A percentile compares a stretch with the other conserved stretches of the same genome.
phyloP scores from a whole-genome alignment of 2,329 filamentous ascomycete genomes.

The Thielaviopsis punctulata region DNA sequence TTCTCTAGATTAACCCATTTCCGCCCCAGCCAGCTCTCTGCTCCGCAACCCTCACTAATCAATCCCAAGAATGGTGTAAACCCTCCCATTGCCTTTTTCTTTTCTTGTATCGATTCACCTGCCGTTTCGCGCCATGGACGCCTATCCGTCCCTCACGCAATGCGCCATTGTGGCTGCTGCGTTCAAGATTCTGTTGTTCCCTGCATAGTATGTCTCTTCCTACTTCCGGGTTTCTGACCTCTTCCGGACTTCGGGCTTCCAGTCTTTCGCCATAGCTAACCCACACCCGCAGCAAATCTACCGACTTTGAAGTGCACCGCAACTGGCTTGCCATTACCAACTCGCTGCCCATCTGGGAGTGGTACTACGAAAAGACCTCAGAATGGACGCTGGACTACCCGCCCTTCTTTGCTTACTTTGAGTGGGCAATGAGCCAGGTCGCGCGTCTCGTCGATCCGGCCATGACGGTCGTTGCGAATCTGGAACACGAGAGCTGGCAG shows the following conservation, averaged over 20 bases:
- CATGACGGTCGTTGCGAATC: slow-evolving; percentile 67
- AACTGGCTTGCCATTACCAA: slow-evolving; percentile 97
- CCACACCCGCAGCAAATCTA: slow-evolving; percentile 59
- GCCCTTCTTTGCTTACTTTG: slow-evolving; percentile 94
- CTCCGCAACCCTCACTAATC: not conserved
- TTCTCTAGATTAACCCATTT: not conserved
- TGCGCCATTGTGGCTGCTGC: slow-evolving; percentile 73
- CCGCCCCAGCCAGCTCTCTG: not conserved
- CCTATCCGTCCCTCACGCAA: slow-evolving; percentile 76
- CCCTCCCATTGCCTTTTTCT: not conserved
- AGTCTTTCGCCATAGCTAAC: not conserved
- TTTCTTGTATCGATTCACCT: not conserved
- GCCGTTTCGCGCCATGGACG: slow-evolving; percentile 42
- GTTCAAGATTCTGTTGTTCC: slow-evolving; percentile 82
- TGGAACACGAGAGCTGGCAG: slow-evolving; percentile 81
- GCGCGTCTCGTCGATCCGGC: slow-evolving; percentile 60
- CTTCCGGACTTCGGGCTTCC: not conserved
- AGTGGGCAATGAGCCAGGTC: slow-evolving; percentile 74
- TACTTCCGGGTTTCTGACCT: not conserved
- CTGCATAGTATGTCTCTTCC: slow-evolving; percentile 62
- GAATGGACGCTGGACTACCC: slow-evolving; percentile 99
- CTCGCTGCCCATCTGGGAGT: slow-evolving; percentile 69
- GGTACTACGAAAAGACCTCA: slow-evolving; percentile 95
- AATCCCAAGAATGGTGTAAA: not conserved
- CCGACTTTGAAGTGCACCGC: slow-evolving; percentile 95